Evolutionary conservation across 495 filamentous ascomycete species (phyloP).

Genomic region (Podospora comata): DNA sequence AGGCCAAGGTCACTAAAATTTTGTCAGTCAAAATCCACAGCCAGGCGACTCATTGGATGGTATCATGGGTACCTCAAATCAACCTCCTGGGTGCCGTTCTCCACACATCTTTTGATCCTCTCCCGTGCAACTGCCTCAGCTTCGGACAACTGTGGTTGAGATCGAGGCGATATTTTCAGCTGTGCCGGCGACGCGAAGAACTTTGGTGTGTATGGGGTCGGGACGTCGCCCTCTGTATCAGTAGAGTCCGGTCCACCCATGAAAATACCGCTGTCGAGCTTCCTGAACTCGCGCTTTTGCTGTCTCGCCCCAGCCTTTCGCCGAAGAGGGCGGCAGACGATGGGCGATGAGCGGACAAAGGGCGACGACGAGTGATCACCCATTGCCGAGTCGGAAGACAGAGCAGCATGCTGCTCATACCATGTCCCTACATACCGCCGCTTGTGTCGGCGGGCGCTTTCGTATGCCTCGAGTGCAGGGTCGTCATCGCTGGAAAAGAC

Average conservation of each 20-base stretch:
- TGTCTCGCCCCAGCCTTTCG: conserved; percentile 35
- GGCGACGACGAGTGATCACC: conserved; percentile 27
- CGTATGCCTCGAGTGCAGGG: conserved; percentile 69
- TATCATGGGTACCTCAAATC: conserved; percentile 56
- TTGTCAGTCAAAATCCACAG: conserved; percentile 15
- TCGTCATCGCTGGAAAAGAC: conserved; percentile 78
- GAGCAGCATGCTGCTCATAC: conserved; percentile 57
- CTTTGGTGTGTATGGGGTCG: neutral
- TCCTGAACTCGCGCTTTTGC: conserved; percentile 55
- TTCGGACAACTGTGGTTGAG: conserved; percentile 17
- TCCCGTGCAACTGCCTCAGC: conserved; percentile 34
- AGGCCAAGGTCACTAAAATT: conserved; percentile 35
- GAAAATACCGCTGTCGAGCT: conserved; percentile 81
- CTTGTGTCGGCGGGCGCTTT: conserved; percentile 43
- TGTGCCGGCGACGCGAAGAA: neutral
- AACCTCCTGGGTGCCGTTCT: conserved; percentile 57
- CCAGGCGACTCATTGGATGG: conserved; percentile 18
- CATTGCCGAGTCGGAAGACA: conserved; percentile 41
- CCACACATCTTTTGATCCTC: conserved; percentile 55
- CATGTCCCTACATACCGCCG: conserved; percentile 66
- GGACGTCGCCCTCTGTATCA: conserved; percentile 35
- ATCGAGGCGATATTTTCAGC: conserved; percentile 5
- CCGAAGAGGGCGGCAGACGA: conserved; percentile 11
- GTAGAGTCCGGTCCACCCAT: conserved; percentile 62
- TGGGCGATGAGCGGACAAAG: conserved; percentile 3